Conservation (phyloP, 139 green algal genomes). For the Auxenochlorella pyrenoidosa region DNA sequence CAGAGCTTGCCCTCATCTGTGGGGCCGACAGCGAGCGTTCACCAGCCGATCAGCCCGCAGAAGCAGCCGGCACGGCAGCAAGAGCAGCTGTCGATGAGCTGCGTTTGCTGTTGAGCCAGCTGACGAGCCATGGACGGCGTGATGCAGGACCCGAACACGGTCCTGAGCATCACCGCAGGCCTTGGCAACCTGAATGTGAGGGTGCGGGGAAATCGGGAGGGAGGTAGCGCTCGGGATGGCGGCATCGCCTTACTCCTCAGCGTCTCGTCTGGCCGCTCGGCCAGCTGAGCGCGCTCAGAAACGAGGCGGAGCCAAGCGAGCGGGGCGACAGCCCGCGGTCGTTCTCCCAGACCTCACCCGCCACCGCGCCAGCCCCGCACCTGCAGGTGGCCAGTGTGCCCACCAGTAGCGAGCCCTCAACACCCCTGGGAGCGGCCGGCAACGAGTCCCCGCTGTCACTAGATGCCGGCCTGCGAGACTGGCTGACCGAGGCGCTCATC, state of each 20-base stretch:
- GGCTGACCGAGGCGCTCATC: constrained; percentile 23
- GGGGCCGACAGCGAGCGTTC: too few species aligned
- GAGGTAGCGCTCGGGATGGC: too few species aligned
- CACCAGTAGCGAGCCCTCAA: constrained; percentile 30
- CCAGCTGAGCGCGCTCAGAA: background rate
- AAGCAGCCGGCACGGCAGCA: too few species aligned
- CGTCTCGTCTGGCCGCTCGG: too few species aligned
- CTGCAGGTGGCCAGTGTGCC: constrained; percentile 24
- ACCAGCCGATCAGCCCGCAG: too few species aligned
- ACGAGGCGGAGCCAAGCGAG: background rate
- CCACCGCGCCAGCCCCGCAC: background rate
- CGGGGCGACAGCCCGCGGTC: background rate
- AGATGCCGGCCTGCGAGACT: constrained; percentile 7
- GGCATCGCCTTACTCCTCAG: too few species aligned
- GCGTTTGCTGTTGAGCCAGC: background rate
- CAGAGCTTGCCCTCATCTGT: too few species aligned
- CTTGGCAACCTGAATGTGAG: background rate
- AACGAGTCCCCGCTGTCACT: constrained; percentile 19
- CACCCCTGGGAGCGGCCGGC: background rate
- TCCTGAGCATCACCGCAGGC: background rate
- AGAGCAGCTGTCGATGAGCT: too few species aligned
- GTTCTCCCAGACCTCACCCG: background rate
- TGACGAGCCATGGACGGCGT: background rate
- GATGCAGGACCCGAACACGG: constrained; percentile 16
- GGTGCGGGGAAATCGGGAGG: too few species aligned